Base-by-base conservation (phyloP, 768 basidiomycete genomes). In the Termitomyces sp. region DNA sequence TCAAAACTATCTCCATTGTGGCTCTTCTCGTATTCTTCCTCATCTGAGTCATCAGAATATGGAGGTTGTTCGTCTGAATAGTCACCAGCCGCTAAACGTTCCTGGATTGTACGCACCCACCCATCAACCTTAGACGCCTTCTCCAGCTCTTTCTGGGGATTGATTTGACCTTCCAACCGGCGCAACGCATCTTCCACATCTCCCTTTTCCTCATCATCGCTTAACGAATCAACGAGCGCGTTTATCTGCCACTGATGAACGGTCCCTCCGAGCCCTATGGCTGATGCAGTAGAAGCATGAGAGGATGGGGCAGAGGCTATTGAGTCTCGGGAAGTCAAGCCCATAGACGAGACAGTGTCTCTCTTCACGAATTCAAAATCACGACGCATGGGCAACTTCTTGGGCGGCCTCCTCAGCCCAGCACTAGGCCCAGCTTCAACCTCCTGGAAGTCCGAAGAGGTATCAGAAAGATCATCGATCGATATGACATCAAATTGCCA, bases 241-340 rank as follows among this genome's bases (percentile, higher is more conserved):
- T 89, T 88, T 70, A 90, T 75, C 62, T 92, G 91, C 91, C 91
- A 93, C 53, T 84, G 83, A n/a, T 85, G 82, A 17, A 91, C 83
- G 30, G 71, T 72, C 0, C 73, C 76, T 2, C 76, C 79, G 5
- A 81, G 68, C 19, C 72, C 73, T 8, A 68, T 66, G 6, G 66
- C 71, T 21, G 74, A 75, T 6, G 74, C 63, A 0, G 75, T 72
- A 11, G 80, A 76, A 10, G 72, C 62, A 10, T 70, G 74, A 14
- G 74, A 80, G 60, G 76, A 72, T 5, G 68, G 75, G 44, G 63
- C 75, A 31, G 81, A 87, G 23, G 73, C 75, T 53, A 84, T 68
- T 3, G 86, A 87, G 40, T 80, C 80, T 40, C 81, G 81, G 10
- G 83, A 83, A 31, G 79, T 76, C 45, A 89, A 81, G 5, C 87